A percentile compares a stretch with the other conserved stretches of the same genome.
These are phyloP conservation scores for Spathaspora girioi DNA, from an alignment of 805 yeast species.

Conservation along the genomic window DNA sequence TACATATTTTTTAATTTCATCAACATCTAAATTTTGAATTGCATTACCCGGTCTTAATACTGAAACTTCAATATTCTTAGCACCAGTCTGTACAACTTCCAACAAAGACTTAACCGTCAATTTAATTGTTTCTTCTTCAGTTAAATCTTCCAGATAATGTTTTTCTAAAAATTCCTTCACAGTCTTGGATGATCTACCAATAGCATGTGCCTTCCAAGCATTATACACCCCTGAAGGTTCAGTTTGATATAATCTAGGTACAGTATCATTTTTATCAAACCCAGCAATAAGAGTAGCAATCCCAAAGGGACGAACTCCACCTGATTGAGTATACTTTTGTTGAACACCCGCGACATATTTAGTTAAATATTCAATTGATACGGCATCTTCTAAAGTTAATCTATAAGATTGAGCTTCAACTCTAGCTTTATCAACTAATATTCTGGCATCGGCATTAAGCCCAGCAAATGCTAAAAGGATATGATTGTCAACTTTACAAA, in stretches of 20 bases:
- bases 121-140: slow-evolving; percentile 68
- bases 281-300: slow-evolving; percentile 94
- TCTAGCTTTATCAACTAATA: slow-evolving; percentile 90
- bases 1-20: slow-evolving; percentile 71
- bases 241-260: slow-evolving; percentile 85
- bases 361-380: slow-evolving; percentile 85
- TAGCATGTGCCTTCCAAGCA: slow-evolving; percentile 97
- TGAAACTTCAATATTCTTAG: slow-evolving; percentile 91
- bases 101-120: slow-evolving; percentile 82
- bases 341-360: slow-evolving; percentile 97
- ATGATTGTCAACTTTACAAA: slow-evolving; percentile 87
- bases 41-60: slow-evolving; percentile 70
- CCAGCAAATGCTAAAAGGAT: slow-evolving; percentile 95
- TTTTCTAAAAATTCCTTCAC: slow-evolving; percentile 94
- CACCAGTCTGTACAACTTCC: slow-evolving; percentile 98
- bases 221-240: slow-evolving; percentile 97
- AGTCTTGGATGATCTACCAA: slow-evolving; percentile 92
- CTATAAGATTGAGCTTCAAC: slow-evolving; percentile 95
- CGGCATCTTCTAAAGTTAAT: slow-evolving; percentile 92
- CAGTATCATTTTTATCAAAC: slow-evolving; percentile 78
- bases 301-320: slow-evolving; percentile 98
- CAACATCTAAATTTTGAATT: slow-evolving; percentile 59
- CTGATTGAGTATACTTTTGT: slow-evolving; percentile 94
- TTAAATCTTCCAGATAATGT: slow-evolving; percentile 63
- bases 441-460: slow-evolving; percentile 95